A percentile compares a stretch with the other conserved stretches of the same genome.
Conservation (phyloP, 768 basidiomycete species). For the Nevesoporus exiguus region DNA sequence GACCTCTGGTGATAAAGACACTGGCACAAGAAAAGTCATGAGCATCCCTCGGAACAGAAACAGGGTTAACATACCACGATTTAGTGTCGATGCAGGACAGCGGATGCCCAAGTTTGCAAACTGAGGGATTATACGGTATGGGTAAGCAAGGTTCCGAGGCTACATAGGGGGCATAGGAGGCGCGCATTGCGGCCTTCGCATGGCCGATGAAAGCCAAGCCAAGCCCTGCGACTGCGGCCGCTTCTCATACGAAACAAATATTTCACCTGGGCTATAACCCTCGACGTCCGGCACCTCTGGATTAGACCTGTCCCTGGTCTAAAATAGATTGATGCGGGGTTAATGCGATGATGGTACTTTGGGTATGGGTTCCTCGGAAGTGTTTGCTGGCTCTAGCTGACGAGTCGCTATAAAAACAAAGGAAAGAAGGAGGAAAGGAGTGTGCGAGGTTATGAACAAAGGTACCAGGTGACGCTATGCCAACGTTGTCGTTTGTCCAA, state of each 20-base stretch:
- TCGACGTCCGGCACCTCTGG: neutral
- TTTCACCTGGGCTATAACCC: conserved; percentile 10
- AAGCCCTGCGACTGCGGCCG: neutral
- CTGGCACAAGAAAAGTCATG: neutral
- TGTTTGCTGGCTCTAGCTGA: no score
- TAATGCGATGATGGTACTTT: neutral
- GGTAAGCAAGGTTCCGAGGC: conserved; percentile 5
- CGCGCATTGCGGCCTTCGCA: neutral
- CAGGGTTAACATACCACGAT: conserved; percentile 1
- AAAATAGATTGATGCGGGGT: neutral
- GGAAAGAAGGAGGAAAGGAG: conserved; percentile 7
- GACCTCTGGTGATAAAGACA: neutral
- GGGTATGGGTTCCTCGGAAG: neutral
- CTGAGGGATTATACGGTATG: neutral
- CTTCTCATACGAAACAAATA: neutral
- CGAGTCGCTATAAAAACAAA: neutral
- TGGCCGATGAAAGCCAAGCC: neutral
- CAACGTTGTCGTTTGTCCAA: no score
- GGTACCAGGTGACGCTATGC: no score
- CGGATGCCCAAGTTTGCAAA: neutral
- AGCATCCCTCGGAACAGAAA: neutral
- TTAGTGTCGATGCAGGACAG: neutral
- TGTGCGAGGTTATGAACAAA: neutral
- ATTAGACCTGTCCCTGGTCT: neutral
- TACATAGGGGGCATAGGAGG: neutral